Evolutionary conservation across 176 grass and related monocot genomes (phyloP).

Genomic region (Microstegium vimineum): DNA sequence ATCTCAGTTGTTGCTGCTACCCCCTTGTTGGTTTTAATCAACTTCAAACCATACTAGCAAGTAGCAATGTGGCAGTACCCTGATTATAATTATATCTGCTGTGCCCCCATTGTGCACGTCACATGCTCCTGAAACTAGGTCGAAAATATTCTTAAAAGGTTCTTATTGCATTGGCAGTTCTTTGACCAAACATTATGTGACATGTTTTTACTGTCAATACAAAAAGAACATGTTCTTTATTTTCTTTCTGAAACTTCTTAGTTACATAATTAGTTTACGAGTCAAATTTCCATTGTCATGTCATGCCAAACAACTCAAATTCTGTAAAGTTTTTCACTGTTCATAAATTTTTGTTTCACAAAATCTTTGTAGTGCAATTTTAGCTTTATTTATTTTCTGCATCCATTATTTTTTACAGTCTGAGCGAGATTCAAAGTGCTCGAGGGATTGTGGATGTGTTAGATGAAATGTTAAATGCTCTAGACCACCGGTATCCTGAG

Average conservation of each 20-base stretch:
- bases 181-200: neutral
- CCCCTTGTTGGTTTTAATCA: neutral
- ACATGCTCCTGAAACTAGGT: conserved; percentile 16
- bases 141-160: neutral
- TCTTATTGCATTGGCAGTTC: neutral
- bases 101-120: neutral
- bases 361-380: neutral
- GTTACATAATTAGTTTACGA: neutral
- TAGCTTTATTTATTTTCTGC: conserved; percentile 24
- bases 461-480: conserved; percentile 92
- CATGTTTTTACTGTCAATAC: neutral
- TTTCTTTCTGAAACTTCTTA: neutral
- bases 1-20: neutral
- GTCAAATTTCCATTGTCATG: conserved; percentile 6
- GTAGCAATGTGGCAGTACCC: neutral
- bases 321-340: neutral
- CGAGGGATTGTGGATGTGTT: conserved; percentile 87
- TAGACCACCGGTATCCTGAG: conserved; percentile 85
- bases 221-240: neutral
- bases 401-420: conserved; percentile 43
- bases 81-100: neutral
- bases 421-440: conserved; percentile 91
- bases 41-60: neutral
- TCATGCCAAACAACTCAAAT: neutral
- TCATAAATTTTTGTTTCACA: neutral